These are phyloP conservation scores for Biscogniauxia mediterranea DNA, from an alignment of 2,329 filamentous ascomycete species.

Conservation along the genomic window DNA sequence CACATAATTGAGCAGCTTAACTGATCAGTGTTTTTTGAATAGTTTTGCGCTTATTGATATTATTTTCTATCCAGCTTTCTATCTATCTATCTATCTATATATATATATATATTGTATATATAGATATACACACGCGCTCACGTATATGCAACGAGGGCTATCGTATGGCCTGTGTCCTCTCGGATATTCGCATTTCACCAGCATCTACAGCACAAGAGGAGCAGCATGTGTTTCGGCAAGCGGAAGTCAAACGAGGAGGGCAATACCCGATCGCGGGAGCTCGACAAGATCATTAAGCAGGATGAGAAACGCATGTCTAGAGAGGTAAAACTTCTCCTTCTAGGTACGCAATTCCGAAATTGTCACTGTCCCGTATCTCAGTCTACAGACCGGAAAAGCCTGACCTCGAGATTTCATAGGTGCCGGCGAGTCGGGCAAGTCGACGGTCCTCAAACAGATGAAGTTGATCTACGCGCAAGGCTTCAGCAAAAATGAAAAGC, in stretches of 20 bases:
- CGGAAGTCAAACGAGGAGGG: conserved; percentile 50
- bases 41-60: background rate
- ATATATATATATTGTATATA: background rate
- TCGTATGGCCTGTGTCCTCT: background rate
- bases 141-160: background rate
- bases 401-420: conserved; percentile 51
- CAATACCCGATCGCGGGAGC: conserved; percentile 64
- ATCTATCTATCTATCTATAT: background rate
- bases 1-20: background rate
- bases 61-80: background rate
- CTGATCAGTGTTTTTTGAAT: background rate
- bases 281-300: conserved; percentile 80
- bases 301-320: conserved; percentile 85
- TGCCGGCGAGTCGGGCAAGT: conserved; percentile 93
- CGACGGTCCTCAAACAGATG: conserved; percentile 98
- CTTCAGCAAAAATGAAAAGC: conserved; percentile 83
- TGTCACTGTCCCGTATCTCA: conserved; percentile 19
- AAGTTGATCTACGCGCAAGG: conserved; percentile 93
- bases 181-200: background rate
- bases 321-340: conserved; percentile 89
- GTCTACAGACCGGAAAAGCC: conserved; percentile 17
- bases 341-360: conserved; percentile 61
- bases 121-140: background rate
- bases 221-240: conserved; percentile 62
- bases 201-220: background rate